Evolutionary conservation across 140 eudicot genomes (phyloP).

Genomic region (Senecio squalidus): DNA sequence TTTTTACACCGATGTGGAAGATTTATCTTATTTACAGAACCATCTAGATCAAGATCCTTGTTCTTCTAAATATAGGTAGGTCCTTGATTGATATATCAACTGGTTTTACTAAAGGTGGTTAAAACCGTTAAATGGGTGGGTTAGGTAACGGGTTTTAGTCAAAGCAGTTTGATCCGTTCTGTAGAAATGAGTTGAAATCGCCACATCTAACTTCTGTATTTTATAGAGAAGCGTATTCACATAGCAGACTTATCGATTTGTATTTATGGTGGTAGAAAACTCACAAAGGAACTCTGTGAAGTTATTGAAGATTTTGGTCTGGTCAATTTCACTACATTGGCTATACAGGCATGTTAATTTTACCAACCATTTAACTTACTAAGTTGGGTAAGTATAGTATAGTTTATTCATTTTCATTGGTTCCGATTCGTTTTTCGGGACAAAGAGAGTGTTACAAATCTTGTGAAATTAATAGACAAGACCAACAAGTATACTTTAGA

Average conservation of each 20-base stretch:
- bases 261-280: constrained; percentile 51
- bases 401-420: neutral
- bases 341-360: constrained; percentile 65
- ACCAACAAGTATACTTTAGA: constrained; percentile 90
- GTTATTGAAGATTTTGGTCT: constrained; percentile 67
- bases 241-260: neutral
- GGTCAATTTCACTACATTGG: constrained; percentile 81
- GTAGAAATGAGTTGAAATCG: too few relatives aligned
- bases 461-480: constrained; percentile 85
- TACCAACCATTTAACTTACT: neutral
- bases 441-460: constrained; percentile 88
- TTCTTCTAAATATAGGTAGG: constrained; percentile 74
- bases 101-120: too few relatives aligned
- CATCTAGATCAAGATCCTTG: constrained; percentile 88
- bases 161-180: too few relatives aligned
- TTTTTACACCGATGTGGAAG: constrained; percentile 91
- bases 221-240: neutral
- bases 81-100: neutral
- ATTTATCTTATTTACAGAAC: constrained; percentile 72
- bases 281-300: constrained; percentile 91
- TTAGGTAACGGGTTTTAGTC: too few relatives aligned
- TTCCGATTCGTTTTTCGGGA: constrained; percentile 37
- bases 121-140: too few relatives aligned
- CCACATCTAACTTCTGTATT: constrained; percentile 1
- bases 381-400: neutral